Evolutionary conservation across 2,329 filamentous ascomycete genomes (phyloP), one percentile per base, ranked within the genome.

Genomic region (Thyridium curvatum): DNA sequence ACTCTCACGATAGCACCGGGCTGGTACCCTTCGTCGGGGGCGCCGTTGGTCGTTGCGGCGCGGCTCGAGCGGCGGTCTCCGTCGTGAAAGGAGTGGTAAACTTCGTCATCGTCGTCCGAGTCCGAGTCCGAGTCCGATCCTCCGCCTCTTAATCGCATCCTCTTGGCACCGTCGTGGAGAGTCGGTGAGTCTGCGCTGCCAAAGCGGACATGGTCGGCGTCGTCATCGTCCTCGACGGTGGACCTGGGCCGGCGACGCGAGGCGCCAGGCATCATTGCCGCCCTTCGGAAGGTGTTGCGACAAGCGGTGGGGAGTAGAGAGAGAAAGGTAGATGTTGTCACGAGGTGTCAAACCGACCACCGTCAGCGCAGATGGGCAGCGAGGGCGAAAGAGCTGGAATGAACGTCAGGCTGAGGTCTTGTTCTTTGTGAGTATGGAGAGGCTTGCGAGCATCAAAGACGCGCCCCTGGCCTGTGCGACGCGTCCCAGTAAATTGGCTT

Each of bases 1-100:
- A 98, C 88, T 29, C 90, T 79, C 35, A 96, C 81, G 49, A 98
- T 94, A 9, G 93, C 84, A 10, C 93, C 93, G 3, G 89, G 81
- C 46, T 86, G 74, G 45, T 74, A 79, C 9, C 61, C 58, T 34
- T 51, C 44, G 34, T 46, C 46, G 21, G 45, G 30, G 28, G 40
- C 42, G 18, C 42, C 42, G 16, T 46, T 45, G 9, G 30, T 46
- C 18, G 45, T 26, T 29, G 12, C 47, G 46, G 32, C 50, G 45
- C 12, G 32, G 33, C 9, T 37, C 21, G 21, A 10, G 21, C n/a
- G 13, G 29, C 40, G 39, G 28, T n/a, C 42, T 34, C 38, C 35
- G 34, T 9, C 35, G 9, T n/a, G 41, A 13, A 40, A 14, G 15
- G 45, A 41, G 32, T 49, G 42, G 41, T 48, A 55, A 28, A 43